A percentile compares a stretch with the other conserved stretches of the same genome.
Conservation (phyloP, 768 basidiomycete genomes). For the Leccinum aurantiacum region DNA sequence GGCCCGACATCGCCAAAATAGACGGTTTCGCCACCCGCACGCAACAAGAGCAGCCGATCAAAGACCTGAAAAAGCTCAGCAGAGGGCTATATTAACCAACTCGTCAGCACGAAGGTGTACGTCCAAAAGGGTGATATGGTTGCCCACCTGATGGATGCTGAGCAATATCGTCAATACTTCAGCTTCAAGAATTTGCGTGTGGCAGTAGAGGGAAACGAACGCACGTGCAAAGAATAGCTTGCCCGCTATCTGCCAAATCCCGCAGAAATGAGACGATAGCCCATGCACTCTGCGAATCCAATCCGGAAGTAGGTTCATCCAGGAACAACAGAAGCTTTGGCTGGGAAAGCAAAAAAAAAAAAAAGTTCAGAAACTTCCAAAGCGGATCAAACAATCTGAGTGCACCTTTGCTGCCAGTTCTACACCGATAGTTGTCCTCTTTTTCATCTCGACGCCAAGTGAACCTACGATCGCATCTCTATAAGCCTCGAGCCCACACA, state of each 20-base stretch:
- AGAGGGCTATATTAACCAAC: conserved; percentile 52
- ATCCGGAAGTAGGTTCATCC: conserved; percentile 87
- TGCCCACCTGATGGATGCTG: conserved; percentile 41
- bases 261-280: conserved; percentile 75
- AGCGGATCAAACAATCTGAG: neutral
- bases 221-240: conserved; percentile 88
- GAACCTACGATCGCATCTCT: conserved; percentile 70
- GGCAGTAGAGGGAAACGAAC: conserved; percentile 22
- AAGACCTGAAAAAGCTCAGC: conserved; percentile 82
- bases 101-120: neutral
- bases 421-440: conserved; percentile 84
- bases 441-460: conserved; percentile 69
- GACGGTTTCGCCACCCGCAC: conserved; percentile 70
- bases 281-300: conserved; percentile 88
- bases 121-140: neutral
- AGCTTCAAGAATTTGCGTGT: neutral
- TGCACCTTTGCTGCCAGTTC: conserved; percentile 75
- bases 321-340: conserved; percentile 81
- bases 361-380: neutral
- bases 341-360: conserved; percentile 29
- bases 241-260: conserved; percentile 75
- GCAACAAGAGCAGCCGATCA: conserved; percentile 73
- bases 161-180: neutral
- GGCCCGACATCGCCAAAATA: conserved; percentile 71
- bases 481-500: conserved; percentile 62